Evolutionary conservation across 345 rosid species (phyloP), one percentile per base, ranked within the genome.

Genomic region (Eucalyptus urophylla): DNA sequence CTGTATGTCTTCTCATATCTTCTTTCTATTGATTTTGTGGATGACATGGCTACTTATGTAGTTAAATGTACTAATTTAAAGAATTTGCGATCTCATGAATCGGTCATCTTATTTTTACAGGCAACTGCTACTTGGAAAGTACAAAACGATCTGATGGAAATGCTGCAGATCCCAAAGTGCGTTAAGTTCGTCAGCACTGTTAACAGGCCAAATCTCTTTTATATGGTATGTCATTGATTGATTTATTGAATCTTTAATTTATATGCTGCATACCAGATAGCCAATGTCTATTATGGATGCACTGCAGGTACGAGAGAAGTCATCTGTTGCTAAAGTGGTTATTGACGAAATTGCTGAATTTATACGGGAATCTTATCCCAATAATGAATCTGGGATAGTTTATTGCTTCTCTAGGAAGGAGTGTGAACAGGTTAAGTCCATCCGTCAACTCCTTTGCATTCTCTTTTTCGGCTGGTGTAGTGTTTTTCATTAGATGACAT

Each of bases 91-190:
- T 37, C 83, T 37, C 83, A 37, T 21, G 8, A 37, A 76, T 76
- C 13, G 3, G 47, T 76, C 43, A 21, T 37, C 47, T 21, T 21
- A 37, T 37, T 37, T 19, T 76, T 76, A 37, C 92, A 97, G 99
- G 99, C 99, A 89, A 97, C 99, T 92, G 99, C 99, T 89, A 97
- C 99, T 85, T 94, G 92, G 91, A 97, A 97, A 91, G 97, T 97
- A 88, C 99, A 97, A 91, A 91, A 91, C 91, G 99, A 97, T 94
- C 92, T 97, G 88, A 96, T 94, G 89, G 97, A 94, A 91, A 97
- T 97, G 99, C 94, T 97, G 86, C 96, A 90, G 90, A 95, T 97
- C 91, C 96, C 97, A 87, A 95, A 94, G 88, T 96, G 96, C 27
- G 80, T 94, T 80, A 97, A 96, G 93, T 97, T 97, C 92, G 95